Evolutionary conservation across 1,284 basidiomycete genomes (phyloP).

Genomic region (Athelia sp.): DNA sequence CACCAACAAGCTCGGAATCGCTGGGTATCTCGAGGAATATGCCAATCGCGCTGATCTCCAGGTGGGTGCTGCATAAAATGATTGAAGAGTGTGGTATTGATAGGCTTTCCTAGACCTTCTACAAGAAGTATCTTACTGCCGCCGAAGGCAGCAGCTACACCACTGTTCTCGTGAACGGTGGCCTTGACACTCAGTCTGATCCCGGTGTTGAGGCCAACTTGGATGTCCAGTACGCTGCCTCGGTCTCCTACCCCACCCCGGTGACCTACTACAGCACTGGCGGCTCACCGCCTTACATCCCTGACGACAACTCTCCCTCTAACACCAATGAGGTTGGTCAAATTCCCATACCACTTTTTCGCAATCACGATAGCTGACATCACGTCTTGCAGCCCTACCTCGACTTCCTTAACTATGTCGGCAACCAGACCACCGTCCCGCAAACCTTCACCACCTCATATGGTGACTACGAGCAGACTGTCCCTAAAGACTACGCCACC

Average conservation of each 20-base stretch:
- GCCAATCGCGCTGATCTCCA: conserved; percentile 51
- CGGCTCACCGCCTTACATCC: conserved; percentile 57
- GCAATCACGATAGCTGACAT: too few species aligned
- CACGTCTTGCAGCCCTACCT: conserved; percentile 32
- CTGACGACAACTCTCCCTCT: conserved; percentile 48
- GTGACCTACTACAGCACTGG: conserved; percentile 64
- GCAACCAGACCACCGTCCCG: conserved; percentile 41
- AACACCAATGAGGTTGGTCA: conserved; percentile 45
- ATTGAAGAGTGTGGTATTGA: background rate
- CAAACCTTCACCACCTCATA: conserved; percentile 55
- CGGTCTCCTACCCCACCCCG: conserved; percentile 57
- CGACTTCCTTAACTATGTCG: conserved; percentile 51
- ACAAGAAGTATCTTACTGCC: conserved; percentile 44
- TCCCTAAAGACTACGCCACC: conserved; percentile 48
- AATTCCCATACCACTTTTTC: too few species aligned
- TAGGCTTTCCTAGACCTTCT: conserved; percentile 40
- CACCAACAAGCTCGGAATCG: conserved; percentile 51
- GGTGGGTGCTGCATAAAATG: conserved; percentile 17
- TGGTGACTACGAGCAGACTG: conserved; percentile 53
- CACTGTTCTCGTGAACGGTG: conserved; percentile 54
- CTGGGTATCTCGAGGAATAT: conserved; percentile 54
- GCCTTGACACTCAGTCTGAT: conserved; percentile 47
- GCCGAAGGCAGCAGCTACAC: conserved; percentile 47
- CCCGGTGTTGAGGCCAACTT: conserved; percentile 63
- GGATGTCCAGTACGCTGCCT: conserved; percentile 64